phyloP scores from a whole-genome alignment of 495 filamentous ascomycete genomes.

The Elasticomyces elasticus region DNA sequence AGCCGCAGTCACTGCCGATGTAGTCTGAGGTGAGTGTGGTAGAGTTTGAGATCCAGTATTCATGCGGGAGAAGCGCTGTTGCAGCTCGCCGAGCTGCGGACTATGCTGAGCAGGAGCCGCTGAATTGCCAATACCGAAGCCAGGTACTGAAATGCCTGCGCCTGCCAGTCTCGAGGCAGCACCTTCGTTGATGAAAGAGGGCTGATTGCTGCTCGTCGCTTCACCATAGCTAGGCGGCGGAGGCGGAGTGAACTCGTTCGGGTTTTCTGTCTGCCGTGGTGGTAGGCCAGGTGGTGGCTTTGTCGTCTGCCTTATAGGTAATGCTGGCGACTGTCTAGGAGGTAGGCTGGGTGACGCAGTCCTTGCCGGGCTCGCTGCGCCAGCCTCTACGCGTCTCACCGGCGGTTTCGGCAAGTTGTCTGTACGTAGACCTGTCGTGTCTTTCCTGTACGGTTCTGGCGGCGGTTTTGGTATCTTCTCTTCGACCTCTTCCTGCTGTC shows the following conservation, averaged over 20 bases:
- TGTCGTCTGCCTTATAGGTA: conserved; percentile 37
- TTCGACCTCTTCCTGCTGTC: conserved; percentile 29
- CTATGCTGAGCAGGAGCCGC: conserved; percentile 6
- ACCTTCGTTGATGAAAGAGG: conserved; percentile 50
- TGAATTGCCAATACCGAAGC: conserved; percentile 56
- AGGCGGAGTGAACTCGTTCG: conserved; percentile 35
- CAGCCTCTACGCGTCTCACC: conserved; percentile 37
- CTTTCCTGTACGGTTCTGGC: conserved; percentile 55
- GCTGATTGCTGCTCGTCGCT: conserved; percentile 25
- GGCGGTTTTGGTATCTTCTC: conserved; percentile 36
- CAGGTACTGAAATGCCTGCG: conserved; percentile 76
- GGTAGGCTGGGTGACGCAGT: conserved; percentile 26
- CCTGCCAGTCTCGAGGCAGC: conserved; percentile 58
- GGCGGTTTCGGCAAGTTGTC: conserved; percentile 64
- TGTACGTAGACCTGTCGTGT: conserved; percentile 64
- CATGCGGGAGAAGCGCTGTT: conserved; percentile 56
- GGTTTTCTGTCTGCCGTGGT: conserved; percentile 50
- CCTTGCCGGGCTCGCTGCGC: conserved; percentile 17
- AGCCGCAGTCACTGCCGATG: conserved; percentile 35
- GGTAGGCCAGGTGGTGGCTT: conserved; percentile 65
- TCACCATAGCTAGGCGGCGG: conserved; percentile 48
- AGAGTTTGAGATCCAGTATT: conserved; percentile 46
- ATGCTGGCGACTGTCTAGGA: conserved; percentile 18
- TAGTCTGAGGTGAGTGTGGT: conserved; percentile 50
- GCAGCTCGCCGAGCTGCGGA: conserved; percentile 52